Evolutionary conservation across 108 stramenopile species (phyloP), one percentile per base, ranked within the genome.

Genomic region (Craspedostauros australis): DNA sequence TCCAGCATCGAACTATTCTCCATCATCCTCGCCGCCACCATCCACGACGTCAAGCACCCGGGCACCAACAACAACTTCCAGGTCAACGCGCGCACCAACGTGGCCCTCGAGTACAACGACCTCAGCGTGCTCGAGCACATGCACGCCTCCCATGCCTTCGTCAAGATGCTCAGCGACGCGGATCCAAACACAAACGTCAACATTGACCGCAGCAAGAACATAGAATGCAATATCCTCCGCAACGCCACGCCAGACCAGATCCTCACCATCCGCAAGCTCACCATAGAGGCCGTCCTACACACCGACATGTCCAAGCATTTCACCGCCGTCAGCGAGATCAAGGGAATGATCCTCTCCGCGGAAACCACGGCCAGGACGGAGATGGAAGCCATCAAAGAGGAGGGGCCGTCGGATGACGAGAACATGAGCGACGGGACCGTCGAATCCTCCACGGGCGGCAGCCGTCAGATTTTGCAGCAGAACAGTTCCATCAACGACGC

Each of bases 41-140:
- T 81, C 34, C 94, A 95, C 51, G 91, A 95, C 57, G 80, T 93
- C 11, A 77, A 76, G 20, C 94, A 95, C 67, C 84, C 82, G 1
- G 94, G 94, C 5, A 24, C 55, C 5, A 91, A 83, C 59, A 95
- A 95, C 63, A 50, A 54, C 9, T 95, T 76, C 54, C 87, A 87
- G 42, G 64, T 91, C 30, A 62, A 77, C 27, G 37, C 76, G 5
- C 29, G 60, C 44, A 56, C 57, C 18, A 72, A 79, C 28, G 53
- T 89, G 26, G 91, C 94, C 23, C 23, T 86, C 30, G 38, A 46
- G 15, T 93, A 91, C 67, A 84, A 87, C 39, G 88, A 92, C 65
- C 24, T 51, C 3, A 68, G 85, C 1, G 75, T 80, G 6, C 70
- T 95, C 11, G 94, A 93, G 61, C 75, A 86, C 36, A 64, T 78